These are phyloP conservation scores for Aethionema arabicum DNA, from an alignment of 345 rosid species.

Conservation along the genomic window DNA sequence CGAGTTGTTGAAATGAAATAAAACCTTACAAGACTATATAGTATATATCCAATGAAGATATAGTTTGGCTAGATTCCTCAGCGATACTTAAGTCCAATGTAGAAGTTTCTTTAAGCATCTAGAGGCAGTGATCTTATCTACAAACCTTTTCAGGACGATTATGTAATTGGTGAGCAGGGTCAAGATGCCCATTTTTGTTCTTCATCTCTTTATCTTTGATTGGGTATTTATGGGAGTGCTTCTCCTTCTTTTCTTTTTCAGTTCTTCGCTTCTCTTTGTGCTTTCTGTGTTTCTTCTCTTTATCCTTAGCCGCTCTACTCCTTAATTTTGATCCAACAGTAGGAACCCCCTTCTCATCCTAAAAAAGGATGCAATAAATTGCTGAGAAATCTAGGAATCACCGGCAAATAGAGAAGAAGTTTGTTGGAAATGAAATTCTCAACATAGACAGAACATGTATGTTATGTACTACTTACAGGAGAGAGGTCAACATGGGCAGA, in stretches of 20 bases:
- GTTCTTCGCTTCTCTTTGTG: slow-evolving; percentile 69
- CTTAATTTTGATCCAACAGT: slow-evolving; percentile 60
- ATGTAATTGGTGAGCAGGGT: slow-evolving; percentile 61
- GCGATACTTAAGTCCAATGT: neutral
- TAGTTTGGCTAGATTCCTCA: neutral
- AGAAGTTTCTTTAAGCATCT: neutral
- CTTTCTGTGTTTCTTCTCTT: slow-evolving; percentile 75
- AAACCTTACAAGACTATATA: neutral
- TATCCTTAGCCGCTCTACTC: slow-evolving; percentile 51
- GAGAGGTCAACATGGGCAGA: slow-evolving; percentile 50
- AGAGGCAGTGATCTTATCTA: slow-evolving; percentile 12
- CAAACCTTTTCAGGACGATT: slow-evolving; percentile 72
- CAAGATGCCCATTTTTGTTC: slow-evolving; percentile 62
- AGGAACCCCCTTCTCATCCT: slow-evolving; percentile 67
- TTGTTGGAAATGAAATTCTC: neutral
- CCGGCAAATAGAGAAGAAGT: neutral
- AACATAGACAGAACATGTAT: neutral
- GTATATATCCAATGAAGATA: neutral
- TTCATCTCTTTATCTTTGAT: slow-evolving; percentile 66
- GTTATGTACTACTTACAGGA: slow-evolving; percentile 40
- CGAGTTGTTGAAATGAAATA: neutral
- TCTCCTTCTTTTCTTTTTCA: slow-evolving; percentile 70
- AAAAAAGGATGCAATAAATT: neutral
- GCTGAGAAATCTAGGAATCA: neutral
- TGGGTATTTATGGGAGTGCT: slow-evolving; percentile 65